These are phyloP conservation scores for Amanita rubescens DNA, from an alignment of 768 basidiomycete species.

Conservation along the genomic window DNA sequence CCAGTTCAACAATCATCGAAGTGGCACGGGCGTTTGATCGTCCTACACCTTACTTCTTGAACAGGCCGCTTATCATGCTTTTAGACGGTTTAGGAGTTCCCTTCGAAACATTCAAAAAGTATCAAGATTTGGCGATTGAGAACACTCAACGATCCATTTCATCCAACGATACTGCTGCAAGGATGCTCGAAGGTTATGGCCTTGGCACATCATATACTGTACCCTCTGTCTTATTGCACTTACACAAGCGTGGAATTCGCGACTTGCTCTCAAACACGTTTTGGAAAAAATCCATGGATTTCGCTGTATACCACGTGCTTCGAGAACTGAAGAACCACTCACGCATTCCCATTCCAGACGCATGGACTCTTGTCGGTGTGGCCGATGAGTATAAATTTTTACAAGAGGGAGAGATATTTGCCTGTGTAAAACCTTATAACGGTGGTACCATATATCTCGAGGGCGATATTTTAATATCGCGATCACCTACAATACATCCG, in stretches of 20 bases:
- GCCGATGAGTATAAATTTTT: constrained; percentile 57
- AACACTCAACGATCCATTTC: constrained; percentile 35
- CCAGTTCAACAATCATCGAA: constrained; percentile 42
- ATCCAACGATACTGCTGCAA: constrained; percentile 38
- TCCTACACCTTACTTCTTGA: constrained; percentile 49
- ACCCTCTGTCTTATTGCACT: constrained; percentile 39
- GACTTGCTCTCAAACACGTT: constrained; percentile 34
- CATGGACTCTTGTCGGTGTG: constrained; percentile 65
- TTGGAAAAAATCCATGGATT: constrained; percentile 44
- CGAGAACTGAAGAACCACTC: constrained; percentile 59
- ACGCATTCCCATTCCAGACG: constrained; percentile 56
- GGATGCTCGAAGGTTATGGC: constrained; percentile 47
- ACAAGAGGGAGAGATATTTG: constrained; percentile 51
- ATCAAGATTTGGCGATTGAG: constrained; percentile 45
- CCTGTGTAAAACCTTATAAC: constrained; percentile 40
- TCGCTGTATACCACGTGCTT: constrained; percentile 54
- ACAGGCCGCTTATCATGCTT: constrained; percentile 64
- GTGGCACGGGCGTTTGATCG: constrained; percentile 59
- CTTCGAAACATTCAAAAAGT: constrained; percentile 41
- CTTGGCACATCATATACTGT: constrained; percentile 52
- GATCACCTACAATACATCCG: constrained; percentile 64
- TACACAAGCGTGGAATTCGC: constrained; percentile 40
- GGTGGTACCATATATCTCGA: constrained; percentile 37
- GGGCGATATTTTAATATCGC: constrained; percentile 49
- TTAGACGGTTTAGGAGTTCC: constrained; percentile 52